phyloP scores from a whole-genome alignment of 208 protist genomes.

The Angomonas ambiguus region DNA sequence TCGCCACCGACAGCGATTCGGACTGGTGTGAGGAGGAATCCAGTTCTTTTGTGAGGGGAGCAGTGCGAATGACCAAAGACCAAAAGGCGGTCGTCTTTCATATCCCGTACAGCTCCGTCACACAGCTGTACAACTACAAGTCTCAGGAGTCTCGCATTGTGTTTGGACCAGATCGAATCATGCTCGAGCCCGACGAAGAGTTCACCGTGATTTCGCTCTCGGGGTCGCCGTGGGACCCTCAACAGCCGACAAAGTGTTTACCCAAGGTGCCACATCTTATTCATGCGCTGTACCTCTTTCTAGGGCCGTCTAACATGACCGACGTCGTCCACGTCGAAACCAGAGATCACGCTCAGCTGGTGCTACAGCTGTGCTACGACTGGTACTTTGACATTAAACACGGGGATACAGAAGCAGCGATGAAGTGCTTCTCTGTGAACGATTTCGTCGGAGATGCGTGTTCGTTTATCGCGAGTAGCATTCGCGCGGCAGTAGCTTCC shows the following conservation, averaged over 20 bases:
- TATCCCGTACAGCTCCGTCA: constrained; percentile 91
- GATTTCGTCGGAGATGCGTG: constrained; percentile 88
- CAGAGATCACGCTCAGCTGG: constrained; percentile 82
- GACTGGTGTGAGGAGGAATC: background rate
- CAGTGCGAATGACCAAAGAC: constrained; percentile 12
- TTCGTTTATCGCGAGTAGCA: constrained; percentile 78
- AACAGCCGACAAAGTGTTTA: constrained; percentile 66
- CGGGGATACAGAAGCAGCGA: constrained; percentile 42
- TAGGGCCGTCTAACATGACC: constrained; percentile 93
- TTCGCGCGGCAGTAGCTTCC: constrained; percentile 71
- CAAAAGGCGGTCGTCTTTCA: constrained; percentile 87
- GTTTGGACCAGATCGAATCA: constrained; percentile 76
- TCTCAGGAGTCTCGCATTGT: constrained; percentile 77
- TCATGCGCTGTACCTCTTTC: constrained; percentile 77
- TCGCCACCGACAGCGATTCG: background rate
- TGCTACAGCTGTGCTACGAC: constrained; percentile 84
- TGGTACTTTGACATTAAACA: constrained; percentile 84
- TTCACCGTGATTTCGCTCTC: constrained; percentile 86
- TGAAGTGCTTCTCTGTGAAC: constrained; percentile 69
- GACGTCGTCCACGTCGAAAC: constrained; percentile 92
- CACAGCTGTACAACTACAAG: constrained; percentile 95
- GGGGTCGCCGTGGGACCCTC: constrained; percentile 82
- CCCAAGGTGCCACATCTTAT: constrained; percentile 68
- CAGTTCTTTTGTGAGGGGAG: background rate
- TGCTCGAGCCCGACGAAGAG: constrained; percentile 80